Base-by-base conservation (phyloP, 306 rosid species). In the Cucurbita ficifolia region DNA sequence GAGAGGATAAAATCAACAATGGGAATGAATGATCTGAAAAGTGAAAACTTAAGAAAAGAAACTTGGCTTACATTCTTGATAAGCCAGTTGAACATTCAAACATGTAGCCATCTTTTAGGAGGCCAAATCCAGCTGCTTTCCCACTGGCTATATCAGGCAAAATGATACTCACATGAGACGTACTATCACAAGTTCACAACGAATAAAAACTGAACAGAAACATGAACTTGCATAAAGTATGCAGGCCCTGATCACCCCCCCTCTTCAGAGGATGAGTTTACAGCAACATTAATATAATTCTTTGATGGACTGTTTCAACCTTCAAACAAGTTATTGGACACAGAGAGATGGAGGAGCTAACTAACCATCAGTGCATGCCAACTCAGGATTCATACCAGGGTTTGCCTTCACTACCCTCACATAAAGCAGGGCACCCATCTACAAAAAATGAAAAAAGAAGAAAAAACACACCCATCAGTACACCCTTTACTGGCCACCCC, bases 361-460 rank as follows among this genome's bases (percentile, higher is more conserved):
- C 89, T 43, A 59, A 95, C 99, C 97, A 81, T 91, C 96, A 14
- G 85, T 89, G 78, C 99, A 95, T 56, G 99, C 79, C 67, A 95
- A 79, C 79, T 91, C 97, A 7, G 99, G 97, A 84, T 91, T 95
- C 88, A 91, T 83, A 80, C 90, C 91, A 53, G 88, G 90, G 81
- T 82, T 95, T 76, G 91, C 96, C 80, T 86, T 91, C 71, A 84
- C 97, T 36, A 95, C 86, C 71, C 97, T 87, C 57, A 81, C 87
- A 40, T 87, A 91, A 61, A 91, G 77, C 84, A 91, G 83, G 63
- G 92, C 82, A 77, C 96, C 99, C 52, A 58, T 83, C 96, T 91
- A 92, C 82, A 51, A 21, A 40, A 40, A 42, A 42, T 5, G 16
- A 10, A 29, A 29, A 3, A 16, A 14, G 10, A 58, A 58, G 61